Evolutionary conservation across 257 asterid genomes (phyloP).

Genomic region (Nicotiana noctiflora): DNA sequence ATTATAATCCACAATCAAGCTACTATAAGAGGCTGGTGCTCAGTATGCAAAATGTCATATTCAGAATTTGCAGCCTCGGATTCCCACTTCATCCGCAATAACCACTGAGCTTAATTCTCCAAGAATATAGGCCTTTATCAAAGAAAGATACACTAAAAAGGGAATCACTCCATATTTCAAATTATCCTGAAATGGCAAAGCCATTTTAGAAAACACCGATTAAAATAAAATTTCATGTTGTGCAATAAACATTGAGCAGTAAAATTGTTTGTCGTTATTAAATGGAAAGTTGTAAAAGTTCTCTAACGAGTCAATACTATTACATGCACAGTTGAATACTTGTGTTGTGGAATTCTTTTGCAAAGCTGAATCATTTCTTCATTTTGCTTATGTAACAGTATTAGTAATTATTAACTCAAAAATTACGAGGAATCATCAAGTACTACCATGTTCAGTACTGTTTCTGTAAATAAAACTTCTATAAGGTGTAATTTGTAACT

Average conservation of each 20-base stretch:
- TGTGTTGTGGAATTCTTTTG: too few relatives aligned
- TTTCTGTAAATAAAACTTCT: neutral
- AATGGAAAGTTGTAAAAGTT: too few relatives aligned
- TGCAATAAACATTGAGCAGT: too few relatives aligned
- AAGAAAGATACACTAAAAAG: neutral
- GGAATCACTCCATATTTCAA: neutral
- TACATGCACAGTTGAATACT: too few relatives aligned
- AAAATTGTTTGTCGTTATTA: too few relatives aligned
- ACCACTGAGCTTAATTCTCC: neutral
- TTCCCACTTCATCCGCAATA: neutral
- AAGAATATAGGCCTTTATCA: neutral
- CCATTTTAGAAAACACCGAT: neutral
- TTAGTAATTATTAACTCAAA: neutral
- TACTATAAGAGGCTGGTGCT: neutral
- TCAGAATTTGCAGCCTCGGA: neutral
- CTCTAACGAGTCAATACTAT: too few relatives aligned
- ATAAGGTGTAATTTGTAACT: neutral
- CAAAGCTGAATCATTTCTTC: neutral
- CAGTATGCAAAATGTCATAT: neutral
- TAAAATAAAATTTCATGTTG: too few relatives aligned
- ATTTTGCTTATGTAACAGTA: neutral
- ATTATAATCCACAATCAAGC: neutral
- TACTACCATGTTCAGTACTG: neutral
- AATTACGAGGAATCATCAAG: neutral
- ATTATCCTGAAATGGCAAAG: neutral